Base-by-base conservation (phyloP, 495 filamentous ascomycete genomes). In the Aspergillus egyptiacus region DNA sequence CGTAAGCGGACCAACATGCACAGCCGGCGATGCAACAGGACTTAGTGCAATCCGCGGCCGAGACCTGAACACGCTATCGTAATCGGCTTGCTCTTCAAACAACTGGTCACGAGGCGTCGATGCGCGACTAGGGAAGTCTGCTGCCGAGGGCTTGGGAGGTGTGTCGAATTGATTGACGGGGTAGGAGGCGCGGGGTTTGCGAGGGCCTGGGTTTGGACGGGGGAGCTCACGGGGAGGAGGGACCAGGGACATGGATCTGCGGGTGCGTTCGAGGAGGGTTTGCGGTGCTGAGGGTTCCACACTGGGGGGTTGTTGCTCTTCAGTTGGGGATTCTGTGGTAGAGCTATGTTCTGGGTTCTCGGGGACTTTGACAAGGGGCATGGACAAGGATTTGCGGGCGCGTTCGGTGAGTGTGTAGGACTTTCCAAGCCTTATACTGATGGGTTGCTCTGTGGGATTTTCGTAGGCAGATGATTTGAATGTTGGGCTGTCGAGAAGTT, bases 11-110 rank as follows among this genome's bases (percentile, higher is more conserved):
- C 58, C 59, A 5, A 72, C 40, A 64, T 74, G 71, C 11, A 74
- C 71, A 27, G 67, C 68, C 5, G 83, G 83, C 23, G 79, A 82
- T 2, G 76, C 70, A 3, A 81, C 63, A n/a, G 88, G 87, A 67
- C 89, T 94, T 6, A 73, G 74, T 44, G 82, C 84, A 46, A 96
- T 75, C 53, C 83, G 85, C 1, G 90, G 90, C 51, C 90, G 66
- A 31, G 86, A 89, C 67, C 82, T 89, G 66, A 96, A 96, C 1
- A 96, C 83, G 42, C 84, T 86, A 39, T 86, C 84, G 59, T 93
- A 90, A 55, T 87, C 85, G 13, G 82, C 82, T 41, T 83, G 79
- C n/a, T 80, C 78, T 25, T 76, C 69, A 41, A 86, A 80, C 27
- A 87, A 67, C 40, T 75, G 65, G 55, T 84, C 80, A 19, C 71